Percentiles rank a stretch among this genome's conserved stretches.
These are phyloP conservation scores for Nepenthes mirabilis DNA, from an alignment of 148 eudicot species.

Conservation along the genomic window DNA sequence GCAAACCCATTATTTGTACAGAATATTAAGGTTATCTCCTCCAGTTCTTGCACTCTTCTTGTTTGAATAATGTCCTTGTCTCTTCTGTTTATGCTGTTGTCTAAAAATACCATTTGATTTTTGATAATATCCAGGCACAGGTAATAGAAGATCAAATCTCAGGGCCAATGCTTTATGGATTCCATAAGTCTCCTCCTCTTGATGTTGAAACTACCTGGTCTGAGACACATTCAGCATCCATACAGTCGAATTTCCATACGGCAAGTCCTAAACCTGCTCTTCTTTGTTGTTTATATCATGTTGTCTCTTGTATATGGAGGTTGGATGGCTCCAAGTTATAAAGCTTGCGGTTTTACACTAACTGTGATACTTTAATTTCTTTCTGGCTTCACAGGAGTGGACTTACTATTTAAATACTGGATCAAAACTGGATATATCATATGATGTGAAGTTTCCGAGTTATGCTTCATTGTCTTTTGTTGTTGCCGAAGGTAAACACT, in stretches of 20 bases:
- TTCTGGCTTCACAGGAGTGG: slow-evolving; percentile 37
- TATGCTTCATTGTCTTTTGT: slow-evolving; percentile 28
- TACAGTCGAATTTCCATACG: slow-evolving; percentile 20
- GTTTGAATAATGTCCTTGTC: not conserved
- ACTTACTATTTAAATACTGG: slow-evolving; percentile 39
- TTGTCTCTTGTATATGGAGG: too few species aligned
- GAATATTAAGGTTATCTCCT: slow-evolving; percentile 30
- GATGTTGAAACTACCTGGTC: slow-evolving; percentile 46
- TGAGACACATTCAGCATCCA: slow-evolving; percentile 15
- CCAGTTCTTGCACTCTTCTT: not conserved
- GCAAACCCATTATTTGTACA: slow-evolving; percentile 35
- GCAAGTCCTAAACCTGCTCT: slow-evolving; percentile 10
- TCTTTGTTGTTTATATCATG: not conserved
- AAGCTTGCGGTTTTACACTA: not conserved
- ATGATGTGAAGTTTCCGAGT: slow-evolving; percentile 28
- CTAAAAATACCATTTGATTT: not conserved
- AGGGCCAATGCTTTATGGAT: slow-evolving; percentile 58
- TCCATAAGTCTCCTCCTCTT: slow-evolving; percentile 43
- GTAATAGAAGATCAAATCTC: slow-evolving; percentile 19
- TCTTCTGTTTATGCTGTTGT: not conserved
- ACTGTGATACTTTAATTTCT: not conserved
- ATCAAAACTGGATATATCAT: slow-evolving; percentile 30
- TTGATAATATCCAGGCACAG: slow-evolving; percentile 25
- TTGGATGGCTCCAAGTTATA: too few species aligned
- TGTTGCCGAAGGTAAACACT: slow-evolving; percentile 37